Percentiles rank a stretch among this genome's conserved stretches.
Evolutionary conservation across 495 filamentous ascomycete genomes (phyloP).

Genomic region (Oleoguttula mirabilis): DNA sequence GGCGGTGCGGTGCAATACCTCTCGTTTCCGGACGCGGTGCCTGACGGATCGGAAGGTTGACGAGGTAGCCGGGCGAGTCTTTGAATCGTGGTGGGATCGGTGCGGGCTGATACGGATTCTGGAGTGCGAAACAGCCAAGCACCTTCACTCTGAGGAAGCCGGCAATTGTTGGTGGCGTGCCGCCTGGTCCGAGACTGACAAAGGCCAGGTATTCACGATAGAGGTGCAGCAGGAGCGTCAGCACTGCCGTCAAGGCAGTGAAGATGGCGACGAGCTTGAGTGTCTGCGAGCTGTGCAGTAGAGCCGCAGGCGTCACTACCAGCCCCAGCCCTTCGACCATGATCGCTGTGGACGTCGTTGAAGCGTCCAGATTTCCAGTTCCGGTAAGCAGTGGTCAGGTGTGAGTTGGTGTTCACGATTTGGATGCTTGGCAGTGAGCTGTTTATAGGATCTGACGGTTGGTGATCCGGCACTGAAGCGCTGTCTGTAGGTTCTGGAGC

Average conservation of each 20-base stretch:
- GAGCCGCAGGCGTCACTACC: too few species aligned
- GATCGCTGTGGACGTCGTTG: too few species aligned
- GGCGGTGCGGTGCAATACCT: slow-evolving; percentile 72
- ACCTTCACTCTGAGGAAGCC: slow-evolving; percentile 63
- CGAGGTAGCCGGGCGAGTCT: slow-evolving; percentile 30
- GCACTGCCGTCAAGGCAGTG: slow-evolving; percentile 30
- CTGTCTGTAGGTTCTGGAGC: too few species aligned
- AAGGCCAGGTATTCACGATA: slow-evolving; percentile 68
- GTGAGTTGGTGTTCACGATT: too few species aligned
- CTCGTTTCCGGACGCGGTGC: slow-evolving; percentile 52
- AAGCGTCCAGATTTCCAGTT: too few species aligned
- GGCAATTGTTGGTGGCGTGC: slow-evolving; percentile 58
- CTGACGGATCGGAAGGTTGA: slow-evolving; percentile 43
- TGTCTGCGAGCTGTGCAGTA: too few species aligned
- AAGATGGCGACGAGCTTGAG: slow-evolving; percentile 4
- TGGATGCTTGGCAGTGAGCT: too few species aligned
- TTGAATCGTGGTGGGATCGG: slow-evolving; percentile 24
- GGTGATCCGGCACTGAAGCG: too few species aligned
- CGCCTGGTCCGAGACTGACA: slow-evolving; percentile 65
- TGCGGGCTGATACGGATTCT: slow-evolving; percentile 37
- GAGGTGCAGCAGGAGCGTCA: slow-evolving; percentile 39
- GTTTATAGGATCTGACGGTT: too few species aligned
- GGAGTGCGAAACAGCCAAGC: slow-evolving; percentile 37
- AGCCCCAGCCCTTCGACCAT: too few species aligned
- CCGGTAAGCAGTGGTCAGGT: too few species aligned